Conservation (phyloP, 306 rosid genomes). For the Phaseolus lunatus region DNA sequence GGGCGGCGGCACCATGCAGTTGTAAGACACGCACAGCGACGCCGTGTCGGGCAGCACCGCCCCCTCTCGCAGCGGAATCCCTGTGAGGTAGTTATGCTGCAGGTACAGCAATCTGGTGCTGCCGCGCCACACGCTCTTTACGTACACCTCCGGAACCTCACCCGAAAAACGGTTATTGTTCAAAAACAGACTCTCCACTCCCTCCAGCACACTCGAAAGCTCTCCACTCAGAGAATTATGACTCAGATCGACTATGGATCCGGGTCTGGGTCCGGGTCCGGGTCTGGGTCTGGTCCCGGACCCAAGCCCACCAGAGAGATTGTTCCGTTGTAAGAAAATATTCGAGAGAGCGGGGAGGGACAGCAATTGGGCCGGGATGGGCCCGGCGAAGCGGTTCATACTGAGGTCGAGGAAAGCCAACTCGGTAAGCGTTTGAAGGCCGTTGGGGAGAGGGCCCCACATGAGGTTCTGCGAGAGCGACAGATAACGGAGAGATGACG, state of each 20-base stretch:
- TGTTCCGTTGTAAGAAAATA: slow-evolving; percentile 71
- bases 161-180: slow-evolving; percentile 74
- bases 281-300: background rate
- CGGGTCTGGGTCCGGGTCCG: background rate
- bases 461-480: slow-evolving; percentile 61
- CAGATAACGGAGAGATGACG: slow-evolving; percentile 71
- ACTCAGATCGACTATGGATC: slow-evolving; percentile 70
- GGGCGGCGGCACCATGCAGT: slow-evolving; percentile 71
- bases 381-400: slow-evolving; percentile 63
- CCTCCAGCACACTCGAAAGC: slow-evolving; percentile 55
- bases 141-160: slow-evolving; percentile 63
- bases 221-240: slow-evolving; percentile 64
- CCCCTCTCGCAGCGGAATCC: slow-evolving; percentile 45
- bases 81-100: slow-evolving; percentile 72
- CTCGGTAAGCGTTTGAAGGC: slow-evolving; percentile 56
- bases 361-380: slow-evolving; percentile 69
- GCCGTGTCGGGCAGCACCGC: slow-evolving; percentile 63
- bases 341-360: slow-evolving; percentile 58
- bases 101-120: slow-evolving; percentile 70
- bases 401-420: slow-evolving; percentile 69
- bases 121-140: slow-evolving; percentile 64
- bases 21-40: slow-evolving; percentile 70
- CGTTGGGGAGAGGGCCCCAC: slow-evolving; percentile 69
- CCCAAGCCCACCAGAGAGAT: slow-evolving; percentile 68
- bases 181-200: slow-evolving; percentile 70